A percentile compares a stretch with the other conserved stretches of the same genome.
phyloP scores from a whole-genome alignment of 306 rosid species.

The Cucumis hystrix region DNA sequence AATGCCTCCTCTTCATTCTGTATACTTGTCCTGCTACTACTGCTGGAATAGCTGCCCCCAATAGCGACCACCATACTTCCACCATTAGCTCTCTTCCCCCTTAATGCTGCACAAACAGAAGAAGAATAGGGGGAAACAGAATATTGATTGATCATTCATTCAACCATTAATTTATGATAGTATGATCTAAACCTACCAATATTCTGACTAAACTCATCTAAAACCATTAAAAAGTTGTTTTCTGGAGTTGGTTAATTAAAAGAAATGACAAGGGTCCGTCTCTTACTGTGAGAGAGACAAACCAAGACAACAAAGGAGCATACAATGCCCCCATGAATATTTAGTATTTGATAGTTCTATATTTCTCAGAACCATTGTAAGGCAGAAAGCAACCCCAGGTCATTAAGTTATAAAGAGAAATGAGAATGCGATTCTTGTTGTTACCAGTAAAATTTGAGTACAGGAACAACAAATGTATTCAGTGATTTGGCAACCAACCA shows the following conservation, averaged over 20 bases:
- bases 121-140: background rate
- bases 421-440: background rate
- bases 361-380: background rate
- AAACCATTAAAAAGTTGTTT: background rate
- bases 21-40: constrained; percentile 73
- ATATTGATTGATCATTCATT: background rate
- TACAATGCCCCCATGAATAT: background rate
- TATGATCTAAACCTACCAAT: background rate
- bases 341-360: background rate
- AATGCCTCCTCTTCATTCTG: constrained; percentile 44
- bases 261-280: background rate
- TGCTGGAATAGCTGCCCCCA: constrained; percentile 77
- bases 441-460: background rate
- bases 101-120: background rate
- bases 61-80: constrained; percentile 88
- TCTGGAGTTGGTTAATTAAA: background rate
- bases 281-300: background rate
- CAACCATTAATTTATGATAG: background rate
- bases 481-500: background rate
- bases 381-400: background rate
- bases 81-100: constrained; percentile 32
- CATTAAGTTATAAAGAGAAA: background rate
- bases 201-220: background rate
- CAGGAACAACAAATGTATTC: no score
- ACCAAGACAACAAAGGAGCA: background rate